These are phyloP conservation scores for Crithidia acanthocephali DNA, from an alignment of 208 protist genomes.

Conservation along the genomic window DNA sequence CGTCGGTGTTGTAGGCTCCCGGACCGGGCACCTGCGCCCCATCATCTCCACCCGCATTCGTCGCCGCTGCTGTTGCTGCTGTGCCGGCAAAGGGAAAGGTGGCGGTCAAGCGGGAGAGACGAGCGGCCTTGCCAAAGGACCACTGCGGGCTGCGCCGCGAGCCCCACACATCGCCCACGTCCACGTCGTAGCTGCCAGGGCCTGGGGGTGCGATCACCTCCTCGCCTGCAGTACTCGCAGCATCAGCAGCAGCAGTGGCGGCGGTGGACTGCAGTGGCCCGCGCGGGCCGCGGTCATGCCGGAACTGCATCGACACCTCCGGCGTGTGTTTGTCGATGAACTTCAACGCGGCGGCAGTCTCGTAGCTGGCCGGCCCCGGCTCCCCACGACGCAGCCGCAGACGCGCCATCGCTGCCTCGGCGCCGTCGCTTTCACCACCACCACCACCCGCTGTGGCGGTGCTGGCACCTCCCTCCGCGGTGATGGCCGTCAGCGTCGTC, in stretches of 20 bases:
- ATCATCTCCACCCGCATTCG: neutral
- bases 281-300: slow-evolving; percentile 32
- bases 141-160: slow-evolving; percentile 32
- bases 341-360: slow-evolving; percentile 19
- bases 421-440: neutral
- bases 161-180: slow-evolving; percentile 4
- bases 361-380: slow-evolving; percentile 38
- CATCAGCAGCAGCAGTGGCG: slow-evolving; percentile 1
- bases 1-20: slow-evolving; percentile 31
- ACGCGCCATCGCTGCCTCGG: neutral
- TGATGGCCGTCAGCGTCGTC: neutral
- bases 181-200: slow-evolving; percentile 46
- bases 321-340: slow-evolving; percentile 22
- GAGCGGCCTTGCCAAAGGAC: slow-evolving; percentile 33
- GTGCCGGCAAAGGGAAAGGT: neutral
- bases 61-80: neutral
- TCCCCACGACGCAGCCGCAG: slow-evolving; percentile 20
- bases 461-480: neutral
- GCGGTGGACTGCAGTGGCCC: slow-evolving; percentile 23
- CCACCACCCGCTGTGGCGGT: neutral
- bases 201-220: slow-evolving; percentile 35
- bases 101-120: neutral
- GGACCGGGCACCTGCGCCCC: slow-evolving; percentile 19
- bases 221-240: no score
- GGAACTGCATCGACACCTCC: slow-evolving; percentile 31